phyloP scores from a whole-genome alignment of 2,329 filamentous ascomycete genomes.

The Helotiales sp. region DNA sequence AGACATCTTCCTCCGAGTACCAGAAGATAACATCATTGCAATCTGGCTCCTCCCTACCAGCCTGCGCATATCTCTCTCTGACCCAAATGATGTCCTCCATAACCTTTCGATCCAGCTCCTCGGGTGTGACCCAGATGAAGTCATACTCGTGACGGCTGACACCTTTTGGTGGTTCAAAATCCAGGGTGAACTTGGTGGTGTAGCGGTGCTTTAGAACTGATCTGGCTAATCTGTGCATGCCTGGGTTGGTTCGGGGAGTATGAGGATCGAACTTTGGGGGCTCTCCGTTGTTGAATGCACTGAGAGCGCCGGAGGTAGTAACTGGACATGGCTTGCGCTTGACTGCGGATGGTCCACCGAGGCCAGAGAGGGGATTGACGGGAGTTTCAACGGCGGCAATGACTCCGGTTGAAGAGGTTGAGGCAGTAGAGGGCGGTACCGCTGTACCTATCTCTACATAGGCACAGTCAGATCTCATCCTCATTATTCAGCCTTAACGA shows the following conservation, averaged over 20 bases:
- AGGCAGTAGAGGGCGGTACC: neutral
- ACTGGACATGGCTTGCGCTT: constrained; percentile 12
- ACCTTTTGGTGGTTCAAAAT: constrained; percentile 7
- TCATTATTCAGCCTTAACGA: neutral
- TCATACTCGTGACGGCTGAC: constrained; percentile 12
- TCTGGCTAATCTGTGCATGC: constrained; percentile 10
- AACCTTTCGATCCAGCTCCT: constrained; percentile 27
- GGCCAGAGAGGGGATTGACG: neutral
- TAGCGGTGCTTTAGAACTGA: constrained; percentile 18
- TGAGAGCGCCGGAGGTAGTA: neutral
- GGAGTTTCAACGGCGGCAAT: neutral
- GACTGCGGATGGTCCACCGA: neutral
- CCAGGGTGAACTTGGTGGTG: constrained; percentile 18
- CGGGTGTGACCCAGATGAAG: constrained; percentile 21
- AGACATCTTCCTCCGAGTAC: constrained; percentile 21
- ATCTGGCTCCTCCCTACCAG: constrained; percentile 19
- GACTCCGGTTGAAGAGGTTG: neutral
- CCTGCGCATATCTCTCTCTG: constrained; percentile 22
- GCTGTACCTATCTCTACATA: neutral
- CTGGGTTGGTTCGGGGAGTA: neutral
- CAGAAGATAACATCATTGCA: constrained; percentile 27
- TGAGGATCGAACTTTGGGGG: constrained; percentile 19
- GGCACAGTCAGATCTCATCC: neutral
- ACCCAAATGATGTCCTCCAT: constrained; percentile 30
- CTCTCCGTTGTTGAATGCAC: neutral